phyloP scores from a whole-genome alignment of 805 yeast genomes.

The Tetrapisispora fleetii region DNA sequence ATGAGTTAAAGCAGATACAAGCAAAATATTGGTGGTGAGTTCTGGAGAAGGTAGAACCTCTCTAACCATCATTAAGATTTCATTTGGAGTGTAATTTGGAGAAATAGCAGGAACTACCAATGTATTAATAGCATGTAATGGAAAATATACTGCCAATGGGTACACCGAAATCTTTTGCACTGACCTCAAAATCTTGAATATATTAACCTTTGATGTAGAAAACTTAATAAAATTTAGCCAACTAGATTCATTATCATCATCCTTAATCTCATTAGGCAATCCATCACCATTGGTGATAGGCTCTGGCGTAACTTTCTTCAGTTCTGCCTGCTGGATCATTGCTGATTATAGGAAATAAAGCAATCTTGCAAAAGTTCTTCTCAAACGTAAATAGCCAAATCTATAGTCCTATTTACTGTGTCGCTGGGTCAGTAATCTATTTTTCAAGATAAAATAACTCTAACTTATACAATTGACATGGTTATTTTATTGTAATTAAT shows the following conservation, averaged over 20 bases:
- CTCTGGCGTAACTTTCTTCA: constrained; percentile 15
- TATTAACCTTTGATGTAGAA: not conserved
- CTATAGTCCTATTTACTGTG: too few relatives aligned
- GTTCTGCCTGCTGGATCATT: not conserved
- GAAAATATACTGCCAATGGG: constrained; percentile 18
- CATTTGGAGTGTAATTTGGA: constrained; percentile 16
- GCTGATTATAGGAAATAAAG: too few relatives aligned
- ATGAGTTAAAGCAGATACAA: constrained; percentile 1
- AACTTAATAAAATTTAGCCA: not conserved
- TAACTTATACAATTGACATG: too few relatives aligned
- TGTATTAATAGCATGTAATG: constrained; percentile 20
- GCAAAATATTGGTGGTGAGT: constrained; percentile 12
- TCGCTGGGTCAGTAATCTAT: too few relatives aligned
- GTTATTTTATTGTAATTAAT: too few relatives aligned
- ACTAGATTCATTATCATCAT: constrained; percentile 1
- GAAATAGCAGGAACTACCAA: constrained; percentile 14
- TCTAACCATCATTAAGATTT: constrained; percentile 20
- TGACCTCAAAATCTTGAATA: constrained; percentile 7
- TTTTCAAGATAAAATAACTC: too few relatives aligned
- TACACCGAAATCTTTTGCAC: constrained; percentile 17
- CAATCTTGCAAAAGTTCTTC: too few relatives aligned
- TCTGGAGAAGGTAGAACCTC: constrained; percentile 13
- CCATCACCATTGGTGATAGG: constrained; percentile 11
- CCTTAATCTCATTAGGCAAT: constrained; percentile 1
- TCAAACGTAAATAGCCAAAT: too few relatives aligned